Percentiles rank a stretch among this genome's conserved stretches.
These are phyloP conservation scores for Mollisia scopiformis DNA, from an alignment of 2,329 filamentous ascomycete genomes.

Conservation along the genomic window DNA sequence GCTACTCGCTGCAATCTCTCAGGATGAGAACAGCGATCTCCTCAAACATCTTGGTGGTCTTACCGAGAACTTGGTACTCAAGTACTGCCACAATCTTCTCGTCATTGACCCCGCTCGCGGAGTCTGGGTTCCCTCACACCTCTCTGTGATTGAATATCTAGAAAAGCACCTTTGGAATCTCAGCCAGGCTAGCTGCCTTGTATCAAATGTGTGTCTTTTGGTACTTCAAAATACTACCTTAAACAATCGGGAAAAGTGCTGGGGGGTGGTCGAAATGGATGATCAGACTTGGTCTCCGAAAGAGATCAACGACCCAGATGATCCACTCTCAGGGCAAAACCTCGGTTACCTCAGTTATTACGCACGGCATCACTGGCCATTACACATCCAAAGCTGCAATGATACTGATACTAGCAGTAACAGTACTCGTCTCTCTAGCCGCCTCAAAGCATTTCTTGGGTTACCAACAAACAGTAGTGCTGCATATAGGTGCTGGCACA, in stretches of 20 bases:
- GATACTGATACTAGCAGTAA: background rate
- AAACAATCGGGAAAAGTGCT: background rate
- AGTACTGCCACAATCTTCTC: slow-evolving; percentile 30
- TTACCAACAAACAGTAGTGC: slow-evolving; percentile 7
- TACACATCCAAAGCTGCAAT: slow-evolving; percentile 3
- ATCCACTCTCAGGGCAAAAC: background rate
- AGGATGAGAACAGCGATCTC: slow-evolving; percentile 16
- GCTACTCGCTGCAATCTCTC: slow-evolving; percentile 24
- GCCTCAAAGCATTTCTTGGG: slow-evolving; percentile 13
- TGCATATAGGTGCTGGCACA: slow-evolving; percentile 12
- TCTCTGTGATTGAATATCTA: slow-evolving; percentile 35
- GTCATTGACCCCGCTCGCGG: slow-evolving; percentile 23
- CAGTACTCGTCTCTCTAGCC: background rate
- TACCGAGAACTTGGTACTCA: slow-evolving; percentile 22
- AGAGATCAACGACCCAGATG: background rate
- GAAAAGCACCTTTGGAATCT: slow-evolving; percentile 26
- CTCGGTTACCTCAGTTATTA: background rate
- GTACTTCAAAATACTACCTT: slow-evolving; percentile 5
- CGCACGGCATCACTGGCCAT: slow-evolving; percentile 4
- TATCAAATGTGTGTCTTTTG: background rate
- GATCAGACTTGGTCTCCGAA: fast-evolving
- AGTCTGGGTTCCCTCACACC: slow-evolving; percentile 31
- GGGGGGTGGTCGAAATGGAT: background rate
- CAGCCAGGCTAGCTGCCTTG: slow-evolving; percentile 6
- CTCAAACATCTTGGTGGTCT: slow-evolving; percentile 9